Percentiles rank a stretch among this genome's conserved stretches.
These are phyloP conservation scores for Sideroxylon spinosum DNA, from an alignment of 179 eudicot species.

Conservation along the genomic window DNA sequence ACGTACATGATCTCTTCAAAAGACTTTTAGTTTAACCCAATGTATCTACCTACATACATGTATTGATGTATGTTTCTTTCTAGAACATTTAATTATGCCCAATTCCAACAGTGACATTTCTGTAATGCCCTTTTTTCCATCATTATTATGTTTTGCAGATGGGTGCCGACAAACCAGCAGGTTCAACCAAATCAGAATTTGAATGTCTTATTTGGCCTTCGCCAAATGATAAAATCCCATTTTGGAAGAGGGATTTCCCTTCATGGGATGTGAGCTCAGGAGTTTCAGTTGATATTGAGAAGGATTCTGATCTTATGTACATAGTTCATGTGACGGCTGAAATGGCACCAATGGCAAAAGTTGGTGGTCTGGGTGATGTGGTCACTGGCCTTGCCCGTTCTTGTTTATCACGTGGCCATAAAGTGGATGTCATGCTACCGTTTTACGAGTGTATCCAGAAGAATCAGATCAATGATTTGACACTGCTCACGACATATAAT, in stretches of 20 bases:
- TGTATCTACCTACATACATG: too few relatives aligned
- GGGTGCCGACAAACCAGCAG: constrained; percentile 25
- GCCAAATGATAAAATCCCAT: constrained; percentile 64
- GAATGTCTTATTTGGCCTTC: constrained; percentile 58
- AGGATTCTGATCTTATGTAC: constrained; percentile 57
- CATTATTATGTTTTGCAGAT: constrained; percentile 28
- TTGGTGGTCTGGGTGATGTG: constrained; percentile 92
- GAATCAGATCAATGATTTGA: constrained; percentile 51
- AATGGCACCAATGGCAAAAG: constrained; percentile 91
- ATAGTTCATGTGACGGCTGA: constrained; percentile 80
- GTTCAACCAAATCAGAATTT: constrained; percentile 23
- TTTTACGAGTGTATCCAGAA: constrained; percentile 75
- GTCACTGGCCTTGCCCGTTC: constrained; percentile 90
- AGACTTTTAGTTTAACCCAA: too few relatives aligned
- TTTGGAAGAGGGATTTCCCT: constrained; percentile 55
- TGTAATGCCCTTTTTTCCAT: neutral
- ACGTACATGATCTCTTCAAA: too few relatives aligned
- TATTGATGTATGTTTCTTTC: too few relatives aligned
- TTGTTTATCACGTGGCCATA: constrained; percentile 73
- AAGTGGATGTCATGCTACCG: constrained; percentile 74
- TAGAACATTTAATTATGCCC: neutral
- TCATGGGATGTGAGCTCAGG: constrained; percentile 35
- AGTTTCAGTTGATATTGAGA: constrained; percentile 27
- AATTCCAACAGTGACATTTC: neutral
- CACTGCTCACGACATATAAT: constrained; percentile 45